Base-by-base conservation (phyloP, 2,329 filamentous ascomycete species). In the Fusarium pseudocircinatum region DNA sequence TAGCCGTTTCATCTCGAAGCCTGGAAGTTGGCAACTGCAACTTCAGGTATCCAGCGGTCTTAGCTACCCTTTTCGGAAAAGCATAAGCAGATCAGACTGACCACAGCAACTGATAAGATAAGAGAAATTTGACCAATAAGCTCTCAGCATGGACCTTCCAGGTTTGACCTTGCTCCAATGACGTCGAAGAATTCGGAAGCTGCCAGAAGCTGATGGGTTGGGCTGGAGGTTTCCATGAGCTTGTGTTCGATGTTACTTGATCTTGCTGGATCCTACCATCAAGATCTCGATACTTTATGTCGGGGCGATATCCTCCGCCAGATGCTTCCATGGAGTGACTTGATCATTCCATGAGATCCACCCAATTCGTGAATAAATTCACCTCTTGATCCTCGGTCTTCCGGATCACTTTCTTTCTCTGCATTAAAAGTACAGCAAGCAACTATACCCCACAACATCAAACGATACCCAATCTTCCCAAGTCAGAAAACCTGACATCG, bases 141-240 rank as follows among this genome's bases (percentile, higher is more conserved):
- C 30, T 30, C 43, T 28, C 18, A 50, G 30, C 8, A 9, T 36
- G 30, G 20, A n/a, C 54, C 40, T 59, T 37, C 32, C 54, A 47
- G 52, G 44, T 26, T 50, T 37, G 60, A 75, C 75, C 73, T 76
- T 76, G 76, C 54, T 69, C 50, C 40, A 71, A 81, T 82, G 81
- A 82, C 81, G 80, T 83, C 80, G 75, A 77, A 78, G 57, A 67
- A 37, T 75, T 80, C 73, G 50, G 73, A 72, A 74, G 77, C 70
- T 82, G 79, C 80, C 53, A 70, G 67, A 70, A 70, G 60, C 67
- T 69, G 47, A 61, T 28, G 73, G 75, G 79, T 71, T 76, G 78
- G 56, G 80, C 72, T 74, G 67, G 74, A 68, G 70, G 61, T 70
- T 79, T 81, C 79, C 73, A 78, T 44, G 69, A 72, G 66, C 70